Percentiles rank a stretch among this genome's conserved stretches.
phyloP scores from a whole-genome alignment of 1,284 basidiomycete genomes.

The Caloboletus inedulis region DNA sequence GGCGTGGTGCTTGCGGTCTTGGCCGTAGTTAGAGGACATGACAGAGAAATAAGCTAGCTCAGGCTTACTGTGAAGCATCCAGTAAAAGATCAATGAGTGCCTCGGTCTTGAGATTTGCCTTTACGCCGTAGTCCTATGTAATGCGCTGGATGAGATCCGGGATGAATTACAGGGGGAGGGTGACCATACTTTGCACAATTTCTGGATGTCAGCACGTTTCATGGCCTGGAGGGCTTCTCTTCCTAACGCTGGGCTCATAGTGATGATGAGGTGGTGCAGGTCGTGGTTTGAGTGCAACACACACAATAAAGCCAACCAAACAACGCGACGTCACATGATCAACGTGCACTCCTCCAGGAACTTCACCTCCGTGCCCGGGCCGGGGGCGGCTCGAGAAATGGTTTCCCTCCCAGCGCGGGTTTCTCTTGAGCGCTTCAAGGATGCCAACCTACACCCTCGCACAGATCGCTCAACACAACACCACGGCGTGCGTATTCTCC shows the following conservation, averaged over 20 bases:
- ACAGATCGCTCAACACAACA: slow-evolving; percentile 53
- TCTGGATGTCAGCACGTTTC: slow-evolving; percentile 70
- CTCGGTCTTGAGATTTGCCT: slow-evolving; percentile 75
- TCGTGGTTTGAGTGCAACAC: slow-evolving; percentile 44
- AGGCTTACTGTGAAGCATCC: slow-evolving; percentile 46
- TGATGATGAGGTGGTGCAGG: slow-evolving; percentile 14
- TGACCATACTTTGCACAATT: slow-evolving; percentile 63
- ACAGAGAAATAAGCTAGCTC: not conserved
- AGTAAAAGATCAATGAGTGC: slow-evolving; percentile 70
- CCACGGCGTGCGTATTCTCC: slow-evolving; percentile 40
- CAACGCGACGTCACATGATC: slow-evolving; percentile 54
- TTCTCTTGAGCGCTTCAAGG: not conserved
- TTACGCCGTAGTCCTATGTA: slow-evolving; percentile 67
- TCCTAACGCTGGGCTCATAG: slow-evolving; percentile 51
- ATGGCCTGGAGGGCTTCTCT: slow-evolving; percentile 57
- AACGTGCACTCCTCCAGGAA: not conserved
- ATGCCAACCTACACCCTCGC: slow-evolving; percentile 40
- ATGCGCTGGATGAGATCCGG: slow-evolving; percentile 24
- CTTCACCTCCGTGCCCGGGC: not conserved
- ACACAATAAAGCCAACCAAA: slow-evolving; percentile 42
- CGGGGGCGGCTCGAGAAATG: not conserved
- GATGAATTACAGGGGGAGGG: slow-evolving; percentile 10
- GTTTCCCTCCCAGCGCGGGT: not conserved
- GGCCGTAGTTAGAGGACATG: slow-evolving; percentile 12
- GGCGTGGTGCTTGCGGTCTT: slow-evolving; percentile 28